Evolutionary conservation across 495 filamentous ascomycete genomes (phyloP).

Genomic region (Xanthoparmelia taractica): DNA sequence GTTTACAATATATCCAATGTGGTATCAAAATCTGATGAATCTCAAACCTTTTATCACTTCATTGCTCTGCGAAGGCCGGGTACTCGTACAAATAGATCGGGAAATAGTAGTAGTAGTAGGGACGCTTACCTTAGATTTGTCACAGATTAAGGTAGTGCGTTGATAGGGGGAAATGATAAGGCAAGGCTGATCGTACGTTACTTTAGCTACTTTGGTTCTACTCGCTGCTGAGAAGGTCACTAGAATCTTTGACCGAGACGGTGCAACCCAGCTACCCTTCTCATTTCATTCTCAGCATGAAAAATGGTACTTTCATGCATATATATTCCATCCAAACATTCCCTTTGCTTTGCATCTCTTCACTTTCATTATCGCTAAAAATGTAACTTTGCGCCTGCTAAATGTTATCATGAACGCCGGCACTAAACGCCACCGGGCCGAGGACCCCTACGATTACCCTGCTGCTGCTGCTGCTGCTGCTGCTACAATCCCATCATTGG

Average conservation of each 20-base stretch:
- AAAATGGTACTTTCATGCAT: too few species aligned
- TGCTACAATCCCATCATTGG: not conserved
- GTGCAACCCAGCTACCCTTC: too few species aligned
- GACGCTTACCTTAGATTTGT: not conserved
- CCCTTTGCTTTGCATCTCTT: not conserved
- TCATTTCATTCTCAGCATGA: too few species aligned
- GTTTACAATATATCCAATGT: too few species aligned
- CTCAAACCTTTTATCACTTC: too few species aligned
- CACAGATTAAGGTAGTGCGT: not conserved
- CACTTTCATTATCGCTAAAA: not conserved
- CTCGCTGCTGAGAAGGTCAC: conserved; percentile 10
- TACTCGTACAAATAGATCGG: not conserved
- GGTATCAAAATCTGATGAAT: too few species aligned
- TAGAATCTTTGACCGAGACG: conserved; percentile 8
- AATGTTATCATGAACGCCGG: conserved; percentile 19
- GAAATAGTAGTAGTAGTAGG: not conserved
- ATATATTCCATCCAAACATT: not conserved
- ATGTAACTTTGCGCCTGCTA: not conserved
- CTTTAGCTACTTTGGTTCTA: not conserved
- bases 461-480: conserved; percentile 1
- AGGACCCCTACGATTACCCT: conserved; percentile 10
- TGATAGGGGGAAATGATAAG: conserved; percentile 18
- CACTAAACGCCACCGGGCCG: conserved; percentile 20
- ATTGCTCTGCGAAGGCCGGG: not conserved
- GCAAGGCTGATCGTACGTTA: conserved; percentile 21